Conservation (phyloP, 768 basidiomycete genomes). For the Suillus paluster region DNA sequence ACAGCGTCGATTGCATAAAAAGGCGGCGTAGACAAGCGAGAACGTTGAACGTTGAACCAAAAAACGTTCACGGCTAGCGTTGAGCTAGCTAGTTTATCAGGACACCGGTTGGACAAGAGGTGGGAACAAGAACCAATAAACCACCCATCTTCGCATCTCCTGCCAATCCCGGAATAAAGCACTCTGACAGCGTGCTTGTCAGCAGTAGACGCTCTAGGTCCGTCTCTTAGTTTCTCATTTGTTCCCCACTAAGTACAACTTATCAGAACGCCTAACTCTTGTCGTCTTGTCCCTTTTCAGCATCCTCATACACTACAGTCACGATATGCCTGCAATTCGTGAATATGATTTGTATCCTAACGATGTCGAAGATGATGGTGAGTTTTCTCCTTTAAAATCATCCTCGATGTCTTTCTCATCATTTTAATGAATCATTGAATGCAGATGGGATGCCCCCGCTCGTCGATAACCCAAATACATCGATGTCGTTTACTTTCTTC, state of each 20-base stretch:
- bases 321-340: slow-evolving; percentile 31
- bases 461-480: slow-evolving; percentile 56
- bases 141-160: slow-evolving; percentile 31
- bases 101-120: slow-evolving; percentile 12
- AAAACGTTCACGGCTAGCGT: background rate
- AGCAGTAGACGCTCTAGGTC: slow-evolving; percentile 33
- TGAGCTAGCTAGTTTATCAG: background rate
- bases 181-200: slow-evolving; percentile 25
- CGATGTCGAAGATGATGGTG: slow-evolving; percentile 44
- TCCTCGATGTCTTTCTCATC: background rate
- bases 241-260: slow-evolving; percentile 6
- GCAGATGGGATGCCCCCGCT: slow-evolving; percentile 54
- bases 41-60: background rate
- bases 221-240: slow-evolving; percentile 16
- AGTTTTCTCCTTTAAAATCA: slow-evolving; percentile 4
- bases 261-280: background rate
- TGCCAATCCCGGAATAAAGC: slow-evolving; percentile 43
- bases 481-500: slow-evolving; percentile 66
- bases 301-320: slow-evolving; percentile 3
- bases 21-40: background rate
- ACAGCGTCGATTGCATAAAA: background rate
- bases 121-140: slow-evolving; percentile 35
- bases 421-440: slow-evolving; percentile 12
- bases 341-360: slow-evolving; percentile 29
- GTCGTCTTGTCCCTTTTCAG: slow-evolving; percentile 3